Evolutionary conservation across 768 basidiomycete genomes (phyloP), one percentile per base, ranked within the genome.

Genomic region (Termitomyces sp.): DNA sequence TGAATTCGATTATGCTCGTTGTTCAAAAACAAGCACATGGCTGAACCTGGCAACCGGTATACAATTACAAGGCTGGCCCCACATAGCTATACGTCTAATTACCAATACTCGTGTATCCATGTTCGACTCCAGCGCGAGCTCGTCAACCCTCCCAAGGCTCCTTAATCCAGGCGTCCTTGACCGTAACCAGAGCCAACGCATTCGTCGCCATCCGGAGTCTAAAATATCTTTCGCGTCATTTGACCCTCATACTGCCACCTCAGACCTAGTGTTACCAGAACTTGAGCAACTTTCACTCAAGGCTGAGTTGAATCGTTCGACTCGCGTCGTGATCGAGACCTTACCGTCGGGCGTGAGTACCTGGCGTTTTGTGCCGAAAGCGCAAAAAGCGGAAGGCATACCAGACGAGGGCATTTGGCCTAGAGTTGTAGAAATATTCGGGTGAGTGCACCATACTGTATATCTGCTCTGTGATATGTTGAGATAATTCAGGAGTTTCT

Each of bases 361-460:
- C 58, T 92, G 90, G 90, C 79, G 90, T 45, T 92, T 88, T 70
- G 87, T 92, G 18, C 90, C 90, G 35, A 81, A 77, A 50, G 88
- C 90, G 4, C 79, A 77, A 55, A 70, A 74, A 55, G 82, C 82
- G 47, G 77, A 80, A 8, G 84, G 81, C 5, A 81, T 81, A 10
- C 66, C 68, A 35, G 81, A 89, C 55, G 90, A 92, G 68, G 90
- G 90, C 0, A 42, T 64, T 5, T 92, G 88, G 83, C 90, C 90
- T 14, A 76, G 88, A 54, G 64, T 81, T 9, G 71, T 92, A 7
- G 73, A 84, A 42, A 72, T 91, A 51, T 88, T 84, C 64, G 88
- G 89, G 90, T 91, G 68, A 53, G 26, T 33, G 49, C 53, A 54
- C 36, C 40, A 16, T 47, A 50, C 45, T 42, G 43, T 50, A 47